These are phyloP conservation scores for Rhodotorula sp. DNA, from an alignment of 1,284 basidiomycete species.

Conservation along the genomic window DNA sequence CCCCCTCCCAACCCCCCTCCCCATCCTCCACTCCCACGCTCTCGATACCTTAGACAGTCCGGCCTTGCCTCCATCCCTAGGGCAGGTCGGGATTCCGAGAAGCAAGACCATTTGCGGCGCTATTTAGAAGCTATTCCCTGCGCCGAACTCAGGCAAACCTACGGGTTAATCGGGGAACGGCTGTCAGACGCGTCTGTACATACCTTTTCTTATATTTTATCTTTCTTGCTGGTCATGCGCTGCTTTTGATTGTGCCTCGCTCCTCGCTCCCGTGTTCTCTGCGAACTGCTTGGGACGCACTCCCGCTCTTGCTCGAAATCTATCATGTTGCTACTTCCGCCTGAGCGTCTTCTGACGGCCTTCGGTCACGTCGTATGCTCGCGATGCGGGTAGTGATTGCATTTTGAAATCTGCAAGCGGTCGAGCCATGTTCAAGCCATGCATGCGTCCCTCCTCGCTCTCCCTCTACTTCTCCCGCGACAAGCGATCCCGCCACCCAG, in stretches of 20 bases:
- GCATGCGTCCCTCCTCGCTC: background rate
- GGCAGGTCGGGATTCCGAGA: slow-evolving; percentile 32
- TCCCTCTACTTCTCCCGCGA: background rate
- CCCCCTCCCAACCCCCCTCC: background rate
- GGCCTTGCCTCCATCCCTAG: slow-evolving; percentile 17
- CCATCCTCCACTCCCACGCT: slow-evolving; percentile 1
- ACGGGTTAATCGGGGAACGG: slow-evolving; percentile 3
- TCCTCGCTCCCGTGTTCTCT: background rate
- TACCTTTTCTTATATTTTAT: background rate
- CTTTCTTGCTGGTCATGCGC: background rate
- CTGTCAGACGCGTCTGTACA: slow-evolving; percentile 14
- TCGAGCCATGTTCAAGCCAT: no score
- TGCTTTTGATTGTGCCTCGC: background rate
- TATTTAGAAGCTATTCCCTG: slow-evolving; percentile 12
- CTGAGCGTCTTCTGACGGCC: no score
- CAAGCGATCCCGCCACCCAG: background rate
- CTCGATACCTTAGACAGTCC: slow-evolving; percentile 39
- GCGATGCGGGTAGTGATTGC: no score
- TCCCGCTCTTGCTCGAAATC: no score
- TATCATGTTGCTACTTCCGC: no score
- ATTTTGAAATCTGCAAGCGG: no score
- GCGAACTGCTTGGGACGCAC: no score
- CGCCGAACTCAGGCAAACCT: background rate
- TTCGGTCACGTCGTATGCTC: no score
- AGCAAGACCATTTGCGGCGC: slow-evolving; percentile 21